phyloP scores from a whole-genome alignment of 805 yeast species.

The Lachancea kluyveri region DNA sequence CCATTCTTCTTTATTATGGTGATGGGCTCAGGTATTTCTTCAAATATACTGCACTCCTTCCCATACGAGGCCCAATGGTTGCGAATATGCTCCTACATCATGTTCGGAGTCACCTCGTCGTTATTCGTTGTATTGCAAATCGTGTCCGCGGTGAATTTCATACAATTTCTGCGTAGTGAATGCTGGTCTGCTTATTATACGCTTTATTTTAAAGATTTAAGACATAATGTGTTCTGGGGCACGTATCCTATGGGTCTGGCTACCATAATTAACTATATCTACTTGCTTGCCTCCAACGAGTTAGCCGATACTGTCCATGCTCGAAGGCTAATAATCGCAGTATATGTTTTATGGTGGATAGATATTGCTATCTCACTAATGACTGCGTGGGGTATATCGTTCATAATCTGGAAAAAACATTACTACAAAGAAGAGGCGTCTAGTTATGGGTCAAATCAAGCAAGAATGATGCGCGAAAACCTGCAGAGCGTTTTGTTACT shows the following conservation, averaged over 20 bases:
- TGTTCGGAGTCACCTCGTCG: constrained; percentile 54
- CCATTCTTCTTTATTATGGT: constrained; percentile 64
- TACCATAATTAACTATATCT: constrained; percentile 56
- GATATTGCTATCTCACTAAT: constrained; percentile 47
- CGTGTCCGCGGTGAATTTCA: constrained; percentile 37
- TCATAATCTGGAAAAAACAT: constrained; percentile 36
- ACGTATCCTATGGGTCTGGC: constrained; percentile 75
- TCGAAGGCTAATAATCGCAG: constrained; percentile 40
- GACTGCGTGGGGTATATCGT: constrained; percentile 58
- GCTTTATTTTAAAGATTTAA: constrained; percentile 35
- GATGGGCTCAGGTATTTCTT: constrained; percentile 84
- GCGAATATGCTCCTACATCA: constrained; percentile 46
- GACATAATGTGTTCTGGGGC: constrained; percentile 61
- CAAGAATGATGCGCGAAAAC: constrained; percentile 29
- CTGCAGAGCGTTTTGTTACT: constrained; percentile 56
- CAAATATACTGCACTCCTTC: constrained; percentile 53
- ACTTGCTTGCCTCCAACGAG: constrained; percentile 35
- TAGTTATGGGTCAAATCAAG: constrained; percentile 9
- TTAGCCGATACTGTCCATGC: constrained; percentile 14
- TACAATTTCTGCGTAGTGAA: constrained; percentile 23
- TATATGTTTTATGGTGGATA: constrained; percentile 73
- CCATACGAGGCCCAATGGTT: constrained; percentile 64
- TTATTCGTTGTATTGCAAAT: constrained; percentile 39
- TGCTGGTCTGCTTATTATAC: constrained; percentile 17
- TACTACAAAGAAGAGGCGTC: constrained; percentile 22